These are phyloP conservation scores for Nepenthes gracilis DNA, from an alignment of 148 eudicot genomes.

Conservation along the genomic window DNA sequence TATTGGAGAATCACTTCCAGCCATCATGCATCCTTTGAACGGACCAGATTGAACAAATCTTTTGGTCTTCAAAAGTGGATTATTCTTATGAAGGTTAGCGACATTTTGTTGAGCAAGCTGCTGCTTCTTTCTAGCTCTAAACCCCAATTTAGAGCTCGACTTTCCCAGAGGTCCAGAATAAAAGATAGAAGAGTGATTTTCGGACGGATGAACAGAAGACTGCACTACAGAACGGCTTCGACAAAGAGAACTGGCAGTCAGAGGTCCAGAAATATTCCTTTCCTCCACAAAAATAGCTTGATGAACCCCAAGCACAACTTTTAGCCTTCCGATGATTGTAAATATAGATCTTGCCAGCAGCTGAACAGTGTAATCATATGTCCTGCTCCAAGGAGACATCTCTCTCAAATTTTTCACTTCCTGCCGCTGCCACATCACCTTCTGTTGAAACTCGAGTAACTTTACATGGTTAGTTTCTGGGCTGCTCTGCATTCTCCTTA, in stretches of 20 bases:
- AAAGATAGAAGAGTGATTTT: conserved; percentile 29
- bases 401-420: conserved; percentile 66
- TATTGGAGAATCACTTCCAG: conserved; percentile 49
- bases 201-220: conserved; percentile 50
- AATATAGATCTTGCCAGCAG: conserved; percentile 58
- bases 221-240: conserved; percentile 56
- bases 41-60: conserved; percentile 43
- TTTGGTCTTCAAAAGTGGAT: conserved; percentile 25
- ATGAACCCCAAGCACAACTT: conserved; percentile 37
- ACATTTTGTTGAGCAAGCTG: conserved; percentile 17
- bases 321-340: conserved; percentile 55
- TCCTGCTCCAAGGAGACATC: conserved; percentile 75
- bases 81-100: conserved; percentile 19
- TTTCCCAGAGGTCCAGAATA: conserved; percentile 44
- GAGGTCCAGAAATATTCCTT: conserved; percentile 14
- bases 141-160: conserved; percentile 55
- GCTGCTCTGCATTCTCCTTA: conserved; percentile 58
- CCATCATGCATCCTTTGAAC: conserved; percentile 64
- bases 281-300: conserved; percentile 20
- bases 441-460: conserved; percentile 70
- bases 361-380: conserved; percentile 55
- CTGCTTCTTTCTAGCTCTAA: conserved; percentile 29
- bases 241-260: conserved; percentile 20
- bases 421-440: conserved; percentile 76
- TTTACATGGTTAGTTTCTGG: conserved; percentile 34